Evolutionary conservation across 345 rosid genomes (phyloP).

Genomic region (Melaleuca alternifolia): DNA sequence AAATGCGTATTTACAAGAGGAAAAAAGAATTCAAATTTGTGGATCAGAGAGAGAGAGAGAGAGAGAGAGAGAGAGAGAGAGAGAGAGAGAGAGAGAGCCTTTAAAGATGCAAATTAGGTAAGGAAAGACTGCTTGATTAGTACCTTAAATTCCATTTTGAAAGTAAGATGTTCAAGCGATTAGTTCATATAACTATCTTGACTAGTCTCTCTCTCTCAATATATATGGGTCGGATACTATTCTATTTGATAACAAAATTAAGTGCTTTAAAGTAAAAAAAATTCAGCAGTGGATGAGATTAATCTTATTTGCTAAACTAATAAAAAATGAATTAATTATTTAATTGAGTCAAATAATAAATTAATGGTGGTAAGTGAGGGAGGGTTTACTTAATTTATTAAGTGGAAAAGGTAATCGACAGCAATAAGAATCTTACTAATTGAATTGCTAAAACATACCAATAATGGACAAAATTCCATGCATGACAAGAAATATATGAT

Average conservation of each 20-base stretch:
- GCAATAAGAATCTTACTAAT: background rate
- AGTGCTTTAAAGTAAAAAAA: background rate
- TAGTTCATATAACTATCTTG: background rate
- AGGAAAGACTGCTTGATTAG: background rate
- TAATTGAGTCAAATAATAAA: background rate
- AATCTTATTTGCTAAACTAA: background rate
- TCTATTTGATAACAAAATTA: background rate
- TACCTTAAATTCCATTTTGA: background rate
- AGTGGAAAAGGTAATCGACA: no score
- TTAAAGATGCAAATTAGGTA: background rate
- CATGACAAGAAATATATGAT: background rate
- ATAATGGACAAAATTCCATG: background rate
- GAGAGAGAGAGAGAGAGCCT: background rate
- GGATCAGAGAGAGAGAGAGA: background rate
- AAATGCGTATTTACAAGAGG: background rate
- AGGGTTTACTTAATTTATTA: background rate
- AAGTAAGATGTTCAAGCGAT: background rate
- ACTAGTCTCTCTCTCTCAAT: background rate
- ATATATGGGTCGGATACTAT: background rate
- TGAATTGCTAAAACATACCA: background rate
- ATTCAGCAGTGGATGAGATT: background rate
- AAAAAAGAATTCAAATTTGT: background rate
- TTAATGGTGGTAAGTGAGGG: background rate
- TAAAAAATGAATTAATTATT: background rate
- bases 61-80: background rate